These are phyloP conservation scores for Citropsis articulata DNA, from an alignment of 345 rosid genomes.

Conservation along the genomic window DNA sequence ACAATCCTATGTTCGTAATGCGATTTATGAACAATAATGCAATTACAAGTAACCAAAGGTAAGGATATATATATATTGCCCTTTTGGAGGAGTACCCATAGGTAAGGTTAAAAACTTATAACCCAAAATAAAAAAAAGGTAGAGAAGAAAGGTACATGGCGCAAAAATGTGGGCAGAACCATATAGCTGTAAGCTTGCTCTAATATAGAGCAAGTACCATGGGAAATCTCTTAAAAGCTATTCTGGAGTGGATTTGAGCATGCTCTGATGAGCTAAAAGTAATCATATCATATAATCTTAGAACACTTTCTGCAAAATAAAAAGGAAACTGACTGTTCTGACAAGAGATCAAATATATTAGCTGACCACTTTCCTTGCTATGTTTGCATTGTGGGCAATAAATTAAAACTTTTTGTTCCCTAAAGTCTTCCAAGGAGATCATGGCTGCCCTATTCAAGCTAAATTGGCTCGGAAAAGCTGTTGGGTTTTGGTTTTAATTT, in stretches of 20 bases:
- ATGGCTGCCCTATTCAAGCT: neutral
- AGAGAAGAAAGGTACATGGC: neutral
- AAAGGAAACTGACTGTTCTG: neutral
- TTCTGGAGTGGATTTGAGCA: neutral
- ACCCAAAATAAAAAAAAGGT: too few species aligned
- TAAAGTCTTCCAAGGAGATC: neutral
- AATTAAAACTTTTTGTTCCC: neutral
- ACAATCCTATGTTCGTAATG: neutral
- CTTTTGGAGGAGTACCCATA: too few species aligned
- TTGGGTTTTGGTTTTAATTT: neutral
- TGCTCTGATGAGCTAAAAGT: neutral
- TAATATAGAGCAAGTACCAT: neutral
- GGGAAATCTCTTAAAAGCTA: neutral
- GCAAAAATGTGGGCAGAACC: neutral
- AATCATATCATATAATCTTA: neutral
- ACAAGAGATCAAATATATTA: neutral
- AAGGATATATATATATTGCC: too few species aligned
- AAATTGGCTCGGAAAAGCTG: conserved; percentile 3
- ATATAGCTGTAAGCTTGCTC: neutral
- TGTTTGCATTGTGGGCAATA: neutral
- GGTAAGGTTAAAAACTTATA: too few species aligned
- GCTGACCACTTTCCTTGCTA: neutral
- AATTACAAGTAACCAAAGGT: neutral
- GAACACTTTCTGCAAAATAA: neutral
- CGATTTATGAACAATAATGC: neutral